These are phyloP conservation scores for Salix koriyanagi DNA, from an alignment of 345 rosid genomes.

Conservation along the genomic window DNA sequence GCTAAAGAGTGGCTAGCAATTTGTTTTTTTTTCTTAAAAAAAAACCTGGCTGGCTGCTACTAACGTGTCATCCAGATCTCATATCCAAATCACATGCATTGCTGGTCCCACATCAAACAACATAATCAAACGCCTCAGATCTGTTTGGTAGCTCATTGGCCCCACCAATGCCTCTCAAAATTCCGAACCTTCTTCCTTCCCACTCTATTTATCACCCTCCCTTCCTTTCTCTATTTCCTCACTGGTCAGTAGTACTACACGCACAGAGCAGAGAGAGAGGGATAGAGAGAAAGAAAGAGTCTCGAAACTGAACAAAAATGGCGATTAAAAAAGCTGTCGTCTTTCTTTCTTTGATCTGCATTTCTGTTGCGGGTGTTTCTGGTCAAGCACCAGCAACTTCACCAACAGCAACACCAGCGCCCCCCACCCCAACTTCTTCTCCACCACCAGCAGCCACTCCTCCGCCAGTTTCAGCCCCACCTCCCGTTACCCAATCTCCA, in stretches of 20 bases:
- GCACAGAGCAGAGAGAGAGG: background rate
- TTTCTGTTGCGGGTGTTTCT: conserved; percentile 1
- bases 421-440: conserved; percentile 17
- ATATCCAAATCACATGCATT: background rate
- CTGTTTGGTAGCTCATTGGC: conserved; percentile 6
- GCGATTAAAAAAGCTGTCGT: background rate
- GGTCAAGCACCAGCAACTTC: conserved; percentile 18
- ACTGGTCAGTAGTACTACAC: background rate
- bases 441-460: conserved; percentile 13
- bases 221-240: background rate
- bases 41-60: background rate
- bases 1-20: background rate
- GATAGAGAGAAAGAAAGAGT: background rate
- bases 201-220: conserved; percentile 4
- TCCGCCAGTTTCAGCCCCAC: conserved; percentile 38
- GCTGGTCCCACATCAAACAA: background rate
- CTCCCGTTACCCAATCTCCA: conserved; percentile 42
- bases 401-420: conserved; percentile 8
- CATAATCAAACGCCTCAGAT: conserved; percentile 10
- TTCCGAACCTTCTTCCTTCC: background rate
- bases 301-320: background rate
- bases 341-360: conserved; percentile 17
- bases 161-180: background rate
- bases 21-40: background rate
- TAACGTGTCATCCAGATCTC: conserved; percentile 1